A percentile compares a stretch with the other conserved stretches of the same genome.
Evolutionary conservation across 192 early-diverging fungal species (phyloP).

Genomic region (Backusella australiensis): DNA sequence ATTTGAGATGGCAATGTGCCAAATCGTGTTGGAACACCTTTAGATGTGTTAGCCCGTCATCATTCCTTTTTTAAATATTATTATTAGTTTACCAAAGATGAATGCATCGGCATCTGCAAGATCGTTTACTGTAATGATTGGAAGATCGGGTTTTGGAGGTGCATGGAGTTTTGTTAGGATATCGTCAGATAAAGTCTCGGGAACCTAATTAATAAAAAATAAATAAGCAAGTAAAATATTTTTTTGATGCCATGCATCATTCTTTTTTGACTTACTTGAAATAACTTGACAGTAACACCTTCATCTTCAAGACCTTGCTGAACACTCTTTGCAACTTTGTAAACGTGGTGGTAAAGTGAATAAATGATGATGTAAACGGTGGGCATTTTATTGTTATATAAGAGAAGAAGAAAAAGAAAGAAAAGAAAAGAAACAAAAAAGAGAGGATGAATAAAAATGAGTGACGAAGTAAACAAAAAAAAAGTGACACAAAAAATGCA

Average conservation of each 20-base stretch:
- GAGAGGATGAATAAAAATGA: neutral
- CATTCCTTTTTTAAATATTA: neutral
- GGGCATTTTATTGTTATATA: slow-evolving; percentile 16
- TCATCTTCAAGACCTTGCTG: slow-evolving; percentile 60
- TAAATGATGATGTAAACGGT: slow-evolving; percentile 37
- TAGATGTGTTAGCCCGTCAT: neutral
- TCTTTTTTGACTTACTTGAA: slow-evolving; percentile 28
- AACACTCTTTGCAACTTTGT: slow-evolving; percentile 60
- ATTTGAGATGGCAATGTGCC: slow-evolving; percentile 72
- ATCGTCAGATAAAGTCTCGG: slow-evolving; percentile 57
- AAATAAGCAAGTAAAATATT: neutral
- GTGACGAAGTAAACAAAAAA: neutral
- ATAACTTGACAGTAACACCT: slow-evolving; percentile 36
- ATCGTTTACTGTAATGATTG: slow-evolving; percentile 38
- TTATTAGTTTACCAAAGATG: slow-evolving; percentile 47
- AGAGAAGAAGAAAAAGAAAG: neutral
- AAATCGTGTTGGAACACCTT: slow-evolving; percentile 62
- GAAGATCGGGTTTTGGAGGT: slow-evolving; percentile 44
- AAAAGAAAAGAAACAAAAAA: slow-evolving; percentile 6
- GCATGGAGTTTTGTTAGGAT: slow-evolving; percentile 54
- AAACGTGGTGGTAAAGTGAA: slow-evolving; percentile 63
- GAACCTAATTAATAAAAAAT: slow-evolving; percentile 7
- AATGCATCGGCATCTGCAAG: slow-evolving; percentile 49
- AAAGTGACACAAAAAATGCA: neutral
- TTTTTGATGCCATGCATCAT: neutral